These are phyloP conservation scores for Sclerotinia sclerotiorum DNA, from an alignment of 2,329 filamentous ascomycete genomes.

Conservation along the genomic window DNA sequence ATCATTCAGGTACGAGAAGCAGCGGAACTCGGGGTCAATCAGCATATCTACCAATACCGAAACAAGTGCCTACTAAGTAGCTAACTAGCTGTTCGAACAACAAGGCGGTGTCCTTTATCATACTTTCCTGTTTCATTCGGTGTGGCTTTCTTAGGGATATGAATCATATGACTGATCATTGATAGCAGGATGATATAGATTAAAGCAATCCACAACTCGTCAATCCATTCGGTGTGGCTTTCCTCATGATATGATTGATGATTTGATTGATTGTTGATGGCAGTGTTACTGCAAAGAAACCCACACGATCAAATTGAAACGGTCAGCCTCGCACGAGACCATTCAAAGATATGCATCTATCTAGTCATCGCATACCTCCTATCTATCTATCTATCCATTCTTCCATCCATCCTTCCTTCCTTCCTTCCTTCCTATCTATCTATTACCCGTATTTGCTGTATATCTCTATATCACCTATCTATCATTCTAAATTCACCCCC, in stretches of 20 bases:
- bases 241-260: neutral
- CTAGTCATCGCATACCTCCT: constrained; percentile 8
- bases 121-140: constrained; percentile 2
- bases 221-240: constrained; percentile 9
- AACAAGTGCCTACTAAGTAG: neutral
- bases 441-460: neutral
- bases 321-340: constrained; percentile 13
- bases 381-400: neutral
- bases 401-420: neutral
- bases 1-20: constrained; percentile 11
- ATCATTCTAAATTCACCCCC: neutral
- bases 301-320: constrained; percentile 13
- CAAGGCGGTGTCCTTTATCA: neutral
- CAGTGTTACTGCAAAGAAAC: neutral
- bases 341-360: constrained; percentile 2
- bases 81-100: neutral
- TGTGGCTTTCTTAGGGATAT: neutral
- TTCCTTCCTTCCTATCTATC: neutral
- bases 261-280: neutral
- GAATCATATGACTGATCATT: neutral
- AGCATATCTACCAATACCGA: neutral
- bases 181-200: neutral
- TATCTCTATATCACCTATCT: neutral
- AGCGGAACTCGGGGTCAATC: constrained; percentile 17
- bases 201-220: neutral